Base-by-base conservation (phyloP, 2,329 filamentous ascomycete genomes). In the Chaetomiaceae sp. region DNA sequence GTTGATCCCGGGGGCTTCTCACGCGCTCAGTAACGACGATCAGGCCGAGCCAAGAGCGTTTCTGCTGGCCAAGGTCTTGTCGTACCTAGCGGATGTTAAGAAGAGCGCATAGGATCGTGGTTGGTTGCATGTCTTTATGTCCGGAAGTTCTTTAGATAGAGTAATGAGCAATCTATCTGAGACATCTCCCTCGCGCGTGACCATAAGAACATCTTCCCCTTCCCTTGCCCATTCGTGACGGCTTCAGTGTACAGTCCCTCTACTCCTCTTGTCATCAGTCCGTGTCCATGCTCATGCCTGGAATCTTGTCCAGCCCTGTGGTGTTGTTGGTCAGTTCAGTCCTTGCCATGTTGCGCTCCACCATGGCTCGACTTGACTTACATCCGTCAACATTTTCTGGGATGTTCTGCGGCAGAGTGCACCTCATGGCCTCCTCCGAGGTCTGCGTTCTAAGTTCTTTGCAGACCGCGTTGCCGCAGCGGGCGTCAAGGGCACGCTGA, bases 21-120 rank as follows among this genome's bases (percentile, higher is more conserved):
- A 79, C 59, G 74, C 73, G 50, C 62, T 76, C 48, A 70, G 67
- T 42, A 73, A 70, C 50, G 69, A 73, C 50, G 73, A 73, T 44
- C 74, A 78, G 62, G 67, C 62, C 2, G 65, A 68, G 41, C 66
- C 70, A 1, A 53, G 69, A 43, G 60, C 55, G 48, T 57, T 56
- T 27, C 38, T 62, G 1, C 45, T 54, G 27, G 6, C 37, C 6
- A 55, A 44, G 45, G 55, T 62, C 9, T 16, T 62, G 25, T 40
- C 42, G 2, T 62, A 57, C 14, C 30, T 62, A 19, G 49, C 25
- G 3, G 53, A 51, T 1, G 10, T 55, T 1, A n/a, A 45, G 23
- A 16, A 49, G 31, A 31, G 23, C 17, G 31, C 27, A 13, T 10
- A 27, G 25, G 2, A 10, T 27, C 10, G 10, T 27, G 25, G 3